Percentiles rank a stretch among this genome's conserved stretches.
Conservation (phyloP, 1,284 basidiomycete genomes). For the Xanthoconium separans region DNA sequence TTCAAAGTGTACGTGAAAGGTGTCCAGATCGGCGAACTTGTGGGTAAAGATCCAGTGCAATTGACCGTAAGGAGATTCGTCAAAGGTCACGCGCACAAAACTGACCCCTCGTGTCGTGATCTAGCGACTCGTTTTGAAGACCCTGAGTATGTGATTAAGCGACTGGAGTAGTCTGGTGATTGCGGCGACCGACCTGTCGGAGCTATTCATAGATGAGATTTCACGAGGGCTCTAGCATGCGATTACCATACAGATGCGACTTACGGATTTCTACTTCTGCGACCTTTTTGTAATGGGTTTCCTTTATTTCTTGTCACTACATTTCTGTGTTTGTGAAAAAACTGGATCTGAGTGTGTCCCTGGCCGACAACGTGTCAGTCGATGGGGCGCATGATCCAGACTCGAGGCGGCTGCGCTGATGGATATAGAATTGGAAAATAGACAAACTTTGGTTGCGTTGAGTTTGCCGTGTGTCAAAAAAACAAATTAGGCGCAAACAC, state of each 20-base stretch:
- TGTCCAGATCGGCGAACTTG: slow-evolving; percentile 56
- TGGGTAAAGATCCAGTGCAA: slow-evolving; percentile 54
- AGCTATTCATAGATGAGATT: slow-evolving; percentile 24
- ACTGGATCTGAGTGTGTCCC: neutral
- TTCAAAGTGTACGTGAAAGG: slow-evolving; percentile 76
- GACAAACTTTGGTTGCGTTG: neutral
- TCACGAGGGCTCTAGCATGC: slow-evolving; percentile 9
- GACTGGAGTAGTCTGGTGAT: slow-evolving; percentile 9
- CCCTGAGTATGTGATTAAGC: slow-evolving; percentile 29
- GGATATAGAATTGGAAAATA: slow-evolving; percentile 13
- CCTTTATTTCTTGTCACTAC: slow-evolving; percentile 1
- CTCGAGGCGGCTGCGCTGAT: slow-evolving; percentile 22
- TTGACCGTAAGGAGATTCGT: slow-evolving; percentile 23
- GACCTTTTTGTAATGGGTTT: slow-evolving; percentile 8
- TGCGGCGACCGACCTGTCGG: slow-evolving; percentile 3
- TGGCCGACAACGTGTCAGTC: slow-evolving; percentile 23
- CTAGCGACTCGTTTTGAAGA: slow-evolving; percentile 30
- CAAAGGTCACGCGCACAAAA: slow-evolving; percentile 16
- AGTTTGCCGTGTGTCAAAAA: slow-evolving; percentile 9
- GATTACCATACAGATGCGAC: slow-evolving; percentile 21
- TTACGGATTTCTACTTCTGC: slow-evolving; percentile 9
- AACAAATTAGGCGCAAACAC: slow-evolving; percentile 10
- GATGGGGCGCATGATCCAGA: slow-evolving; percentile 10
- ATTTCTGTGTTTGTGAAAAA: neutral
- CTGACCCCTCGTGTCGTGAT: slow-evolving; percentile 21